Base-by-base conservation (phyloP, 805 yeast genomes). In the Wickerhamiella sorbophila region DNA sequence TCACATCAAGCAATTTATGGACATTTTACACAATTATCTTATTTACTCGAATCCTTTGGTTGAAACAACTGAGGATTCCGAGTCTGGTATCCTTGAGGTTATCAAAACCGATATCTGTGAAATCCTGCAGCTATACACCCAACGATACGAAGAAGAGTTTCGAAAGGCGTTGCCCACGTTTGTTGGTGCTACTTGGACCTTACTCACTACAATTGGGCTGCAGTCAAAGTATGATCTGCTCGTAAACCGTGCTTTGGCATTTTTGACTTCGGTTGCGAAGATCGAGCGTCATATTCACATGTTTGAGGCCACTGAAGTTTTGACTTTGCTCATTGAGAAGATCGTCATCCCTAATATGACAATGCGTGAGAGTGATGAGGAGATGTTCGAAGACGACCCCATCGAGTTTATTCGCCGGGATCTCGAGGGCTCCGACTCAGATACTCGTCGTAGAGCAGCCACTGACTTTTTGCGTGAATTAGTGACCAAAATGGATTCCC, bases 351-450 rank as follows among this genome's bases (percentile, higher is more conserved):
- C 98, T 31, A 91, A 91, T 58, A 76, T 87, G 52, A 72, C 77
- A 9, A 70, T 91, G 45, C 75, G 97, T 54, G 88, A 81, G 44
- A 69, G 80, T 1, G 99, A 91, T 57, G 85, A 84, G 54, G 98
- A 93, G 60, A 61, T 79, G 47, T 88, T 91, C 59, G 98, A 91
- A 61, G 98, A 91, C 61, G 98, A 91, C 57, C 98, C 98, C 31
- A 79, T 91, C 42, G 93, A 84, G 53, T 91, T 71, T 57, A 87
- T 87, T 17, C 73, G 97, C 54, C 72, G 94, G 47, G 98, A 91
- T 60, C 67, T 93, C 36, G 98, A 93, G 62, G 97, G 97, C 4
- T 78, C 94, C 0, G 97, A 88, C 57, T 73, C 80, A 12, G 97
- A 87, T 55, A 79, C 95, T 1, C 74, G 99, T 61, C 72, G 96